These are phyloP conservation scores for Fusarium sulawesiense DNA, from an alignment of 2,329 filamentous ascomycete species.

Conservation along the genomic window DNA sequence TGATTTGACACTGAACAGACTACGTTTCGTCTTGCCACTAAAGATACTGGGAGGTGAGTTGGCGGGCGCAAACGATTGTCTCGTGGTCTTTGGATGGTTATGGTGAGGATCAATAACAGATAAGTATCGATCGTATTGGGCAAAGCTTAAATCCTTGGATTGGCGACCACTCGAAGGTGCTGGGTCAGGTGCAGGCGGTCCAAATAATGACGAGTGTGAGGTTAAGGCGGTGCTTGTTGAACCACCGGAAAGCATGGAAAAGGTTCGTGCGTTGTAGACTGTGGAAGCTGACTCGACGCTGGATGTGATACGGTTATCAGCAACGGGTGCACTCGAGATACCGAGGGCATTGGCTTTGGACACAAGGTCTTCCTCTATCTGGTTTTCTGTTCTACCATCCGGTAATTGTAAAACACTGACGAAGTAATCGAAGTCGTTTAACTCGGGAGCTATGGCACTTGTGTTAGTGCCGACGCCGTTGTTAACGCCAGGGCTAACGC, in stretches of 20 bases:
- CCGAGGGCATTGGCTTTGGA: constrained; percentile 52
- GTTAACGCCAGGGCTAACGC: constrained; percentile 30
- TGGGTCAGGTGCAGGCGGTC: constrained; percentile 41
- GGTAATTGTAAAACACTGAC: constrained; percentile 54
- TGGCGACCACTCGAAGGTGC: constrained; percentile 42
- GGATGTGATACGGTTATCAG: constrained; percentile 53
- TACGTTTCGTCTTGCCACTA: constrained; percentile 58
- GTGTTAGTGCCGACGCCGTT: constrained; percentile 24
- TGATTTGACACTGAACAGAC: constrained; percentile 59
- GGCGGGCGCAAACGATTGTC: constrained; percentile 48
- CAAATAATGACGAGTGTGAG: constrained; percentile 57
- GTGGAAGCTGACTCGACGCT: constrained; percentile 58
- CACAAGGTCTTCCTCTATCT: constrained; percentile 53
- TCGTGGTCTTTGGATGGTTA: constrained; percentile 56
- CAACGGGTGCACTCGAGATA: constrained; percentile 47
- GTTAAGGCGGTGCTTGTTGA: constrained; percentile 57
- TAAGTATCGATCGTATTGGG: constrained; percentile 65
- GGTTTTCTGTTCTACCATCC: constrained; percentile 52
- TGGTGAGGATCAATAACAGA: constrained; percentile 57
- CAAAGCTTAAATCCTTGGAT: constrained; percentile 59
- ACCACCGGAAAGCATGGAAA: constrained; percentile 57
- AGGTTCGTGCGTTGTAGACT: constrained; percentile 57
- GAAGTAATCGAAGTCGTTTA: constrained; percentile 55
- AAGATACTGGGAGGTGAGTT: constrained; percentile 55
- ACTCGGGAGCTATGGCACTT: constrained; percentile 50